Evolutionary conservation across 1,139 yeast genomes (phyloP).

Genomic region (Sugiyamaella castrensis): DNA sequence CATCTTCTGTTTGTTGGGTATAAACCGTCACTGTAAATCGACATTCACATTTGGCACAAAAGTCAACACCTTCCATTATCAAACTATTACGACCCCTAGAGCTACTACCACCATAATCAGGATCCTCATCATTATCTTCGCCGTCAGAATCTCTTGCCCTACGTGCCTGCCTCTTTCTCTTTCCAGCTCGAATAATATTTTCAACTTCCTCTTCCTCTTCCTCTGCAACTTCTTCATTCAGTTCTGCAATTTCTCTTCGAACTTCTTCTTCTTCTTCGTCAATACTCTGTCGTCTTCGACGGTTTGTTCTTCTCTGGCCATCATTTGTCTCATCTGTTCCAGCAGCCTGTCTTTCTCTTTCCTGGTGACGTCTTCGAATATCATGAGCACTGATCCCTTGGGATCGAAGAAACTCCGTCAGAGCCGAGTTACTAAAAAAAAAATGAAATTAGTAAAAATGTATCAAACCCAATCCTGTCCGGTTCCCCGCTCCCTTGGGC

Average conservation of each 20-base stretch:
- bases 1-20: conserved; percentile 51
- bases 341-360: conserved; percentile 26
- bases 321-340: conserved; percentile 21
- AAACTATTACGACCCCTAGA: neutral
- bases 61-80: conserved; percentile 28
- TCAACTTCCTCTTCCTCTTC: conserved; percentile 39
- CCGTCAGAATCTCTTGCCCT: conserved; percentile 24
- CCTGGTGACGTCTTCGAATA: conserved; percentile 59
- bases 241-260: conserved; percentile 38
- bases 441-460: neutral
- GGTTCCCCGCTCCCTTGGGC: too few species aligned
- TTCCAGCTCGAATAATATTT: conserved; percentile 46
- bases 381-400: conserved; percentile 87
- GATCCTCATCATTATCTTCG: conserved; percentile 29
- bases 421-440: conserved; percentile 38
- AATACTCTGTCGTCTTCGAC: conserved; percentile 13
- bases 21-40: conserved; percentile 61
- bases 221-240: conserved; percentile 35
- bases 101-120: conserved; percentile 5
- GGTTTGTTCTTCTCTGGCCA: conserved; percentile 18
- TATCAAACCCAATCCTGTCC: too few species aligned
- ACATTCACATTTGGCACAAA: conserved; percentile 58
- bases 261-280: conserved; percentile 22
- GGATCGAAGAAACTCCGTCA: conserved; percentile 45
- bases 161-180: conserved; percentile 24